phyloP scores from a whole-genome alignment of 1,284 basidiomycete genomes.

The Flammula alnicola region DNA sequence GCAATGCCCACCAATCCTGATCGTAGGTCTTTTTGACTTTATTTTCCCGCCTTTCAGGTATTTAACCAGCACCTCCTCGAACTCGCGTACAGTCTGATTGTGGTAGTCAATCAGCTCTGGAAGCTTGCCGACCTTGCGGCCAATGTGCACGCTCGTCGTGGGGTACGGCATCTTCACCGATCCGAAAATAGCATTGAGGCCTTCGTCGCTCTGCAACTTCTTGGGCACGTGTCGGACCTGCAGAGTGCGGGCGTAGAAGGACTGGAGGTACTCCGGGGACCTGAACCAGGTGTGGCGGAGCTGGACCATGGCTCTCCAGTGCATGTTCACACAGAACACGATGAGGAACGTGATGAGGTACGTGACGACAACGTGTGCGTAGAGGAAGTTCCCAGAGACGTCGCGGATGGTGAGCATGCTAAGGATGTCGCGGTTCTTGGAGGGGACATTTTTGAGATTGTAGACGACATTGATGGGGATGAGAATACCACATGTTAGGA shows the following conservation, averaged over 20 bases:
- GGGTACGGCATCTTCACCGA: constrained; percentile 81
- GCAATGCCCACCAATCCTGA: constrained; percentile 72
- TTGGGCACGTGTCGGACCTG: constrained; percentile 76
- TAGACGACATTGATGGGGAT: constrained; percentile 76
- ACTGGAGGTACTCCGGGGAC: constrained; percentile 75
- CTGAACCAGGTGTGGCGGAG: constrained; percentile 76
- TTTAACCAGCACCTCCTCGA: constrained; percentile 83
- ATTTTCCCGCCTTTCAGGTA: constrained; percentile 83
- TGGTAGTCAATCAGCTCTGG: constrained; percentile 85
- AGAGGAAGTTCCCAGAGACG: constrained; percentile 68
- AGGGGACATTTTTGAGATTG: constrained; percentile 66
- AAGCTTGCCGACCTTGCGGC: constrained; percentile 73
- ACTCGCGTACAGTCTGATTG: constrained; percentile 83
- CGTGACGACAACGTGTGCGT: constrained; percentile 75
- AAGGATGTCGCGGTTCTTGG: constrained; percentile 59
- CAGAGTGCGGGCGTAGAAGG: constrained; percentile 81
- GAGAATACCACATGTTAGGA: constrained; percentile 75
- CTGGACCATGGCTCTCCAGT: constrained; percentile 77
- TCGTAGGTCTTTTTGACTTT: constrained; percentile 75
- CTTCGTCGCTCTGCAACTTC: constrained; percentile 79
- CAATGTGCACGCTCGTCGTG: constrained; percentile 84
- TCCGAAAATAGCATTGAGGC: constrained; percentile 72
- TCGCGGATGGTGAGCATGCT: constrained; percentile 82
- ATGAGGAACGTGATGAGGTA: constrained; percentile 77
- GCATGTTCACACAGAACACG: constrained; percentile 66